Evolutionary conservation across 2,329 filamentous ascomycete genomes (phyloP), one percentile per base, ranked within the genome.

Genomic region (Fusarium decemcellulare): DNA sequence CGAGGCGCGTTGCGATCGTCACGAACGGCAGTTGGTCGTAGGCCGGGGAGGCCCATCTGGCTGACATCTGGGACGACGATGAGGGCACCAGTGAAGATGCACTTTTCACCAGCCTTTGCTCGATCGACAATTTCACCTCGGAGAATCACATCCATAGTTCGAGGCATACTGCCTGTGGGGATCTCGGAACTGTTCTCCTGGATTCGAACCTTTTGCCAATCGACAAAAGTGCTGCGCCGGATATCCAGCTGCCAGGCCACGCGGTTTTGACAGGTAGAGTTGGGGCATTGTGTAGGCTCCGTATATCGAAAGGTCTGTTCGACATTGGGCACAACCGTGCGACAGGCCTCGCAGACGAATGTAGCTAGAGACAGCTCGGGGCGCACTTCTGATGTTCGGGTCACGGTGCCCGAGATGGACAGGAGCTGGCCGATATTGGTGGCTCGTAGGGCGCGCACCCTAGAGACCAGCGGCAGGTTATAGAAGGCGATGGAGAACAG

Each of bases 171-270:
- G 58, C 96, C 96, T 0, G 96, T 99, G 0, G 96, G 96, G 39
- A 99, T 99, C 79, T 99, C 96, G 5, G 95, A 95, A 72, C 94
- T 97, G 83, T 98, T 99, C 81, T 99, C 96, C 81, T 99, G 96
- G 66, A 98, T 94, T 68, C 97, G 93, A 27, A 98, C 94, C 80
- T 98, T 98, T 79, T 99, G 96, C 96, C 96, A 99, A 82, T 99
- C 96, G 66, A 99, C 93, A 78, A 99, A 99, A 0, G 95, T 98
- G 80, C 95, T 98, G 80, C 97, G 95, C 44, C 94, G 88, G 76
- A 99, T 98, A 74, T 99, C 95, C n/a, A 99, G 83, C 71, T 94
- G 91, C 96, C 96, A 99, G n/a, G 93, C 94, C 62, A 91, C 84
- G 29, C 96, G 91, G 82, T 99, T 99, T 74, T 91, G 91, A 79